A percentile compares a stretch with the other conserved stretches of the same genome.
Evolutionary conservation across 345 rosid genomes (phyloP).

Genomic region (Draba incana): DNA sequence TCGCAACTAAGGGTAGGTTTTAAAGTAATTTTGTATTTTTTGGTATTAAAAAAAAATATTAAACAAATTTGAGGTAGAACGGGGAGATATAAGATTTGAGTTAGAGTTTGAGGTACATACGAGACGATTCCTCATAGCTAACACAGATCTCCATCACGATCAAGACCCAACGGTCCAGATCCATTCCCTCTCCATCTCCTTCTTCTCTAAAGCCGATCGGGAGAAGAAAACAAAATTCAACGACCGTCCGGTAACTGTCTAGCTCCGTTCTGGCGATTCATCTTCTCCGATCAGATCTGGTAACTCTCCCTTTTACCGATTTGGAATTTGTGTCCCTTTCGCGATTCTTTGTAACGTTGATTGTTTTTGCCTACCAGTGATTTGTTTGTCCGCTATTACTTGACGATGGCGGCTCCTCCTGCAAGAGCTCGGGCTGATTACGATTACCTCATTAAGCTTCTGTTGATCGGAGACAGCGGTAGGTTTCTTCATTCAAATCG

Average conservation of each 20-base stretch:
- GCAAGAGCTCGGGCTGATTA: slow-evolving; percentile 84
- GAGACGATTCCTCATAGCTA: too few species aligned
- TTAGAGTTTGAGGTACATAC: too few species aligned
- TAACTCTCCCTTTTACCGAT: slow-evolving; percentile 28
- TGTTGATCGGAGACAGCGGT: slow-evolving; percentile 54
- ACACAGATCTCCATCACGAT: slow-evolving; percentile 28
- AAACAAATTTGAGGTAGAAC: too few species aligned
- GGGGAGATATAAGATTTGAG: too few species aligned
- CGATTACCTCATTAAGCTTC: slow-evolving; percentile 72
- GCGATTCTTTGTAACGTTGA: slow-evolving; percentile 20
- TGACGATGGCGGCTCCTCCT: slow-evolving; percentile 70
- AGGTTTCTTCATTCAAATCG: slow-evolving; percentile 16
- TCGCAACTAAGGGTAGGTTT: too few species aligned
- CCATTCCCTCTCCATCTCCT: slow-evolving; percentile 24
- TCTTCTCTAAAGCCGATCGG: slow-evolving; percentile 26
- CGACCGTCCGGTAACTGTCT: slow-evolving; percentile 54
- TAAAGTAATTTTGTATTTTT: too few species aligned
- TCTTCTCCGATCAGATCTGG: slow-evolving; percentile 48
- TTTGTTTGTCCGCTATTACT: neutral
- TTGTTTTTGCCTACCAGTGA: slow-evolving; percentile 14
- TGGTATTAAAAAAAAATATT: too few species aligned
- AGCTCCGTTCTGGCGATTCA: slow-evolving; percentile 37
- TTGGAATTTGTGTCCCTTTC: neutral
- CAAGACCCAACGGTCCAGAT: slow-evolving; percentile 46
- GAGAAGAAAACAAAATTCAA: slow-evolving; percentile 35